These are phyloP conservation scores for Citrus reticulata DNA, from an alignment of 345 rosid species.

Conservation along the genomic window DNA sequence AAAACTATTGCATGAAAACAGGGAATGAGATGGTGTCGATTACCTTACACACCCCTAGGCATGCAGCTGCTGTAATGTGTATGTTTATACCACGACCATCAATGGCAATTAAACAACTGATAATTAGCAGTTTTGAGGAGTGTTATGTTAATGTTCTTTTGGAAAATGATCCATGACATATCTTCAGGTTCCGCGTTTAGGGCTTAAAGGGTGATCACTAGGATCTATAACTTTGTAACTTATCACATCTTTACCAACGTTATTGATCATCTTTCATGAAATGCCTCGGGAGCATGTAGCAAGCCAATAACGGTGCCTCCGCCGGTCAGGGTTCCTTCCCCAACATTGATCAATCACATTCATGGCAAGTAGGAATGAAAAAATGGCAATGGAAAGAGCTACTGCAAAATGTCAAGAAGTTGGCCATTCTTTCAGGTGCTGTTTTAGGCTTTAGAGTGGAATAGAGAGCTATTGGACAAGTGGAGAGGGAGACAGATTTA, in stretches of 20 bases:
- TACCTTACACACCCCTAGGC: constrained; percentile 54
- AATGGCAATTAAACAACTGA: constrained; percentile 68
- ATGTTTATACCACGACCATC: constrained; percentile 63
- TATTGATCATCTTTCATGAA: constrained; percentile 58
- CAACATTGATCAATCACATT: constrained; percentile 78
- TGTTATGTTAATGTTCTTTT: constrained; percentile 51
- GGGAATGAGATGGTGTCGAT: background rate
- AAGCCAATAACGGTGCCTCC: constrained; percentile 39
- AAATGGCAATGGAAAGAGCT: constrained; percentile 13
- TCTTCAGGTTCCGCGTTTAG: constrained; percentile 61
- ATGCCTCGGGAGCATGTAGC: constrained; percentile 66
- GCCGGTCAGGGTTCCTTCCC: constrained; percentile 50
- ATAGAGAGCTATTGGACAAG: background rate
- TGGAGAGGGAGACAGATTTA: background rate
- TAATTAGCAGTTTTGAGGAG: constrained; percentile 55
- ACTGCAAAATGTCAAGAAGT: constrained; percentile 4
- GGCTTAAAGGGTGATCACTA: constrained; percentile 59
- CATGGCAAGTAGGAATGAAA: constrained; percentile 21
- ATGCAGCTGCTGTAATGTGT: constrained; percentile 53
- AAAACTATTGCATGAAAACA: background rate
- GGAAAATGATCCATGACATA: constrained; percentile 76
- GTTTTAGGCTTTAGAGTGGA: background rate
- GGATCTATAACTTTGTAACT: constrained; percentile 58
- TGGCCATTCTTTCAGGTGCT: background rate
- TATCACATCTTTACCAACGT: constrained; percentile 43